phyloP scores from a whole-genome alignment of 176 grass and related monocot species.

The Avena atlantica region DNA sequence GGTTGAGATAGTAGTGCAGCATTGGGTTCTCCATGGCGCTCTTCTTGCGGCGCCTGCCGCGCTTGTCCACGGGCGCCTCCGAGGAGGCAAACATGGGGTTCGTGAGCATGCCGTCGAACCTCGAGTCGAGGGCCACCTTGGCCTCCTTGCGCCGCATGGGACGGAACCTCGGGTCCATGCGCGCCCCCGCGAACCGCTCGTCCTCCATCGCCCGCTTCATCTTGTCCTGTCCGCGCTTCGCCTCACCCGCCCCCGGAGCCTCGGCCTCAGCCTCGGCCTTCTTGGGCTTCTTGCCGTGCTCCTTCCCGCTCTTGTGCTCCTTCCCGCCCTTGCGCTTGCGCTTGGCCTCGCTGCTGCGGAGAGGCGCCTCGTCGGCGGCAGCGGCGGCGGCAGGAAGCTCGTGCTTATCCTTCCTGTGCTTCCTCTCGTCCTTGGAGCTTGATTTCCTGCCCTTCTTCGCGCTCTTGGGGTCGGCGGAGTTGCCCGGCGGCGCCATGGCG shows the following conservation, averaged over 20 bases:
- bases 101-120: slow-evolving; percentile 72
- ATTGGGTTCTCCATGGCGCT: slow-evolving; percentile 56
- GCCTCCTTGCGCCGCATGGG: slow-evolving; percentile 48
- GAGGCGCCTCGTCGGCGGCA: not conserved
- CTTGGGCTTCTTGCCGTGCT: slow-evolving; percentile 39
- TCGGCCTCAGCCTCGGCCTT: slow-evolving; percentile 20
- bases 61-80: slow-evolving; percentile 62
- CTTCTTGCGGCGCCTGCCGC: slow-evolving; percentile 61
- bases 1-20: slow-evolving; percentile 76
- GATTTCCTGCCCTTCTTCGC: slow-evolving; percentile 45
- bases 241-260: not conserved
- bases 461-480: slow-evolving; percentile 30
- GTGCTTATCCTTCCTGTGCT: slow-evolving; percentile 33
- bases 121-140: slow-evolving; percentile 75
- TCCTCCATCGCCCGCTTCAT: slow-evolving; percentile 58
- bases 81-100: slow-evolving; percentile 68
- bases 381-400: not conserved
- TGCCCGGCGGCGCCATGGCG: slow-evolving; percentile 48
- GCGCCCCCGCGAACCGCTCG: slow-evolving; percentile 64
- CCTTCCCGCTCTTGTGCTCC: slow-evolving; percentile 31
- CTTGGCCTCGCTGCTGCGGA: slow-evolving; percentile 6
- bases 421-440: slow-evolving; percentile 37
- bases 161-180: slow-evolving; percentile 67
- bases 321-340: slow-evolving; percentile 51
- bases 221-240: slow-evolving; percentile 30